Conservation (phyloP, 208 protist genomes). For the Leishmania martiniquensis region DNA sequence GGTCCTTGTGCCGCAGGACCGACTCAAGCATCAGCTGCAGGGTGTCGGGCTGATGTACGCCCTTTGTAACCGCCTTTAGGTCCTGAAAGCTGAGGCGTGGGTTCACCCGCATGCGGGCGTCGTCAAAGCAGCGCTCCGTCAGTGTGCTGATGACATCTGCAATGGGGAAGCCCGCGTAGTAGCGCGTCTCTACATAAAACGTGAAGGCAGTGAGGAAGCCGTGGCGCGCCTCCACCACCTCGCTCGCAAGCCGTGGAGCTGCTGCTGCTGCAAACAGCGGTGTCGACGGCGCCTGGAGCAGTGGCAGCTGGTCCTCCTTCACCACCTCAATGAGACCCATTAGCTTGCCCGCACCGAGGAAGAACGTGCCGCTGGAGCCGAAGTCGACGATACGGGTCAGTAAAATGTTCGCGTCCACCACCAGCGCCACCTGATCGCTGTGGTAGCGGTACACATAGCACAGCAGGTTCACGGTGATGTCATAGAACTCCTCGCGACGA, state of each 20-base stretch:
- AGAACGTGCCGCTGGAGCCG: constrained; percentile 49
- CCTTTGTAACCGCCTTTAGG: constrained; percentile 63
- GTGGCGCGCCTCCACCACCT: constrained; percentile 42
- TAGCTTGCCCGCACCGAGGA: constrained; percentile 70
- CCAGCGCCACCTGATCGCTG: constrained; percentile 66
- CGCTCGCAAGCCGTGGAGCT: constrained; percentile 4
- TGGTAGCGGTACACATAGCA: constrained; percentile 82
- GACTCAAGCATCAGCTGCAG: constrained; percentile 57
- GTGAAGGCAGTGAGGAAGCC: constrained; percentile 64
- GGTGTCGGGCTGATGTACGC: constrained; percentile 67
- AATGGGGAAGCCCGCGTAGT: constrained; percentile 69
- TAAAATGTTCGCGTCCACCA: constrained; percentile 73
- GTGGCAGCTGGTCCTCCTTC: constrained; percentile 49
- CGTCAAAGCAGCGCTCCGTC: constrained; percentile 41
- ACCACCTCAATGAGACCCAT: constrained; percentile 58
- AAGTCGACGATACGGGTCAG: constrained; percentile 61
- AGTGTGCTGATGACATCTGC: constrained; percentile 46
- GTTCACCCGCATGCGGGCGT: constrained; percentile 34
- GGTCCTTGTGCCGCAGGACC: constrained; percentile 34
- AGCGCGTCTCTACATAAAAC: constrained; percentile 72
- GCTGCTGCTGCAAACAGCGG: not conserved
- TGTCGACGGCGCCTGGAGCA: constrained; percentile 28
- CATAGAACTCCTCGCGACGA: constrained; percentile 55
- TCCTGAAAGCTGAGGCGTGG: constrained; percentile 50
- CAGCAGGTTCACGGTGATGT: constrained; percentile 73